phyloP scores from a whole-genome alignment of 1,139 yeast genomes.

The Eremothecium coryli region DNA sequence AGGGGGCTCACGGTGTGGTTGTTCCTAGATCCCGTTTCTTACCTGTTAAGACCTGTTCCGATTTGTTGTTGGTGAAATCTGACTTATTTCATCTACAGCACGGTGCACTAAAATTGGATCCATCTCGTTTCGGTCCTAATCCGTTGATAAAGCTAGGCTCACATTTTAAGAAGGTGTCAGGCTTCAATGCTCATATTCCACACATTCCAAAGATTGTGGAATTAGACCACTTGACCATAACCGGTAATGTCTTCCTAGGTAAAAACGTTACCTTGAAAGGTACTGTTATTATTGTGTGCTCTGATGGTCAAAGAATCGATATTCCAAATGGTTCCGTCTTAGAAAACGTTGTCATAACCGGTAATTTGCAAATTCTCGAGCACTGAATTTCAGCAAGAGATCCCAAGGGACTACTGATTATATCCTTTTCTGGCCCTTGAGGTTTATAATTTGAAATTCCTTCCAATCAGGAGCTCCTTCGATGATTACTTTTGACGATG shows the following conservation, averaged over 20 bases:
- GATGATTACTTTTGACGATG: too few relatives aligned
- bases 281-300: constrained; percentile 94
- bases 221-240: constrained; percentile 92
- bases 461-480: too few relatives aligned
- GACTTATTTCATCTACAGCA: constrained; percentile 87
- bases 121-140: constrained; percentile 82
- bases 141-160: constrained; percentile 95
- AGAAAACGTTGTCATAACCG: constrained; percentile 95
- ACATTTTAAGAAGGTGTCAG: constrained; percentile 89
- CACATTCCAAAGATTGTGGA: constrained; percentile 95
- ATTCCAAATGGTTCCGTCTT: constrained; percentile 92
- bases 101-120: constrained; percentile 80
- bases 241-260: constrained; percentile 92
- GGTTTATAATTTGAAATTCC: too few relatives aligned
- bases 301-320: constrained; percentile 93
- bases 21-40: constrained; percentile 96
- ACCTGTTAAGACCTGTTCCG: constrained; percentile 97
- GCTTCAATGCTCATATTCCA: constrained; percentile 81
- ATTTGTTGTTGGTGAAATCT: constrained; percentile 88
- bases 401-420: too few relatives aligned
- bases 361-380: constrained; percentile 90
- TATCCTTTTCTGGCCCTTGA: too few relatives aligned
- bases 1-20: constrained; percentile 94
- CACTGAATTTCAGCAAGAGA: constrained; percentile 47
- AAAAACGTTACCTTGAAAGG: constrained; percentile 88